Conservation (phyloP, 345 rosid genomes). For the Abelmoschus esculentus region DNA sequence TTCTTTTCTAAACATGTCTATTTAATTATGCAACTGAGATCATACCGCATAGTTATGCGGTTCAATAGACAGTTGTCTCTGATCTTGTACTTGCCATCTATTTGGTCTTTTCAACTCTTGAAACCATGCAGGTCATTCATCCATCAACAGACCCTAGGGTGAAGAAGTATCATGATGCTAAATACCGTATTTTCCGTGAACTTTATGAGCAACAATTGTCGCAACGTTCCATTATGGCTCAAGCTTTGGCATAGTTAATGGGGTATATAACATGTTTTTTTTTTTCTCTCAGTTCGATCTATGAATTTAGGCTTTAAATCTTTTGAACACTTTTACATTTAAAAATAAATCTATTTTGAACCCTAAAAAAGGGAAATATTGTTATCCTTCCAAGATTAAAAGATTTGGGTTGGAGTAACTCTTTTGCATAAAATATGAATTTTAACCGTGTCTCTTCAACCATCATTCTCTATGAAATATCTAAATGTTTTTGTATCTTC, state of each 20-base stretch:
- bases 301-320: too few relatives aligned
- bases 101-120: not conserved
- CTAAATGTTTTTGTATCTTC: too few relatives aligned
- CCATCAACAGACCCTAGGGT: slow-evolving; percentile 71
- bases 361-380: too few relatives aligned
- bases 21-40: not conserved
- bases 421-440: too few relatives aligned
- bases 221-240: slow-evolving; percentile 59
- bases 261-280: not conserved
- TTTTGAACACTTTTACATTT: too few relatives aligned
- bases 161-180: slow-evolving; percentile 89
- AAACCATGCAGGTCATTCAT: slow-evolving; percentile 52
- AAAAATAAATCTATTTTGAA: too few relatives aligned
- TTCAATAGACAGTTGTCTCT: not conserved
- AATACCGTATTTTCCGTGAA: slow-evolving; percentile 62
- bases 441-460: too few relatives aligned
- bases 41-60: not conserved
- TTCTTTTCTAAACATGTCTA: not conserved
- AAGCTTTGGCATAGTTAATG: slow-evolving; percentile 47
- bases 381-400: too few relatives aligned
- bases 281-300: too few relatives aligned
- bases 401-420: too few relatives aligned
- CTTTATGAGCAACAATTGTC: slow-evolving; percentile 71
- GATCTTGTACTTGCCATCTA: not conserved
- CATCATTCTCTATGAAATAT: too few relatives aligned